Conservation (phyloP, 352 stramenopile species). For the Peronospora farinosa region DNA sequence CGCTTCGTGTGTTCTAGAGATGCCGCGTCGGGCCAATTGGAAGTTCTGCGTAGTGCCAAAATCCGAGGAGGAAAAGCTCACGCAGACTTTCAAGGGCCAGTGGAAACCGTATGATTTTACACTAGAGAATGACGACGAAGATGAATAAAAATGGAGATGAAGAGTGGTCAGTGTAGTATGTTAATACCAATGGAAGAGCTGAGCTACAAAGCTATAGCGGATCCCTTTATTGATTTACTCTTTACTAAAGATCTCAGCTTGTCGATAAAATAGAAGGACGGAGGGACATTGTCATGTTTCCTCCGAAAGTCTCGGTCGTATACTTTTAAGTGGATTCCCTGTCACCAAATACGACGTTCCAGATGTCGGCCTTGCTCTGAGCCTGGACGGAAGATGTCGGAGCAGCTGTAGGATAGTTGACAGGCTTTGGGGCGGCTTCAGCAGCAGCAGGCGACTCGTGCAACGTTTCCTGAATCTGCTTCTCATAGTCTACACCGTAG, state of each 20-base stretch:
- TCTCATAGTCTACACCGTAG: slow-evolving; percentile 71
- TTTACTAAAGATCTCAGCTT: neutral
- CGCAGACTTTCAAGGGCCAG: slow-evolving; percentile 50
- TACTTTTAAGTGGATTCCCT: slow-evolving; percentile 19
- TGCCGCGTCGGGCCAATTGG: slow-evolving; percentile 69
- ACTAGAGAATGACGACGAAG: slow-evolving; percentile 30
- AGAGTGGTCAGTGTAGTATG: slow-evolving; percentile 20
- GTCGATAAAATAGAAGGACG: slow-evolving; percentile 2
- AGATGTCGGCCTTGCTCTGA: slow-evolving; percentile 40
- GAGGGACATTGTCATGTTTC: neutral
- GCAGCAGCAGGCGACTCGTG: slow-evolving; percentile 35
- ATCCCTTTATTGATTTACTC: too few relatives aligned
- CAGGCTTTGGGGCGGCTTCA: slow-evolving; percentile 14
- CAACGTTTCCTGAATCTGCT: slow-evolving; percentile 55
- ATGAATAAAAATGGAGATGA: slow-evolving; percentile 4
- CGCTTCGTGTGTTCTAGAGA: slow-evolving; percentile 48
- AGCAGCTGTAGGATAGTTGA: slow-evolving; percentile 24
- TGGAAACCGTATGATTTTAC: slow-evolving; percentile 80
- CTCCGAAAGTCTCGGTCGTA: too few relatives aligned
- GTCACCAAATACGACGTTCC: slow-evolving; percentile 45
- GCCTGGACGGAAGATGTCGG: slow-evolving; percentile 6
- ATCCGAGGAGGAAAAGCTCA: slow-evolving; percentile 58
- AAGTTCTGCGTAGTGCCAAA: slow-evolving; percentile 81
- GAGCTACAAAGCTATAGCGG: too few relatives aligned
- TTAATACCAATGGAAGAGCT: slow-evolving; percentile 8